phyloP scores from a whole-genome alignment of 2,329 filamentous ascomycete genomes.

The Epicoccum sorghinum region DNA sequence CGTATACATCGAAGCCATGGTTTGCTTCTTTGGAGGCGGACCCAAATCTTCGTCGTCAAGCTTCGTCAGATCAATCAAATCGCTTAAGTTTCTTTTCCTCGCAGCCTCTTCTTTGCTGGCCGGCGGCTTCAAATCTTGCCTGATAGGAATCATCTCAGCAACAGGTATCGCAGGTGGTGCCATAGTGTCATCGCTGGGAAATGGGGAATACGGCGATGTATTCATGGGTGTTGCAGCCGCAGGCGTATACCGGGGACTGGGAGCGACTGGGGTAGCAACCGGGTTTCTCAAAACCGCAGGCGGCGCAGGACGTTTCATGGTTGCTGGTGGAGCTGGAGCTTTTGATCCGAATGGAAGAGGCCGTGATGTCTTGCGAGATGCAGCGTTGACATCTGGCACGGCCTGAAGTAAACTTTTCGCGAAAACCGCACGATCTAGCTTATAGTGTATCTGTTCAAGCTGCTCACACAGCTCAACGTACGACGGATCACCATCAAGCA shows the following conservation, averaged over 20 bases:
- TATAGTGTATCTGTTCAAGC: conserved; percentile 57
- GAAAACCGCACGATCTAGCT: conserved; percentile 59
- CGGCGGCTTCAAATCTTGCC: conserved; percentile 39
- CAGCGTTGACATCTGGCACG: conserved; percentile 51
- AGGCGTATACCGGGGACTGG: conserved; percentile 23
- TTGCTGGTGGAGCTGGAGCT: conserved; percentile 4
- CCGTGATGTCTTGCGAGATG: conserved; percentile 23
- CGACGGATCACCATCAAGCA: conserved; percentile 61
- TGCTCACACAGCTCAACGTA: conserved; percentile 62
- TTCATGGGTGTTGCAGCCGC: conserved; percentile 22
- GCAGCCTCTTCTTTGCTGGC: conserved; percentile 61
- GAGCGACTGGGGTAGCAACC: conserved; percentile 20
- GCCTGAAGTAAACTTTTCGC: conserved; percentile 58
- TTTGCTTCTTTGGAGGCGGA: conserved; percentile 43
- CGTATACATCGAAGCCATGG: conserved; percentile 17
- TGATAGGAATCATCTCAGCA: conserved; percentile 41
- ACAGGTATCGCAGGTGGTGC: conserved; percentile 30
- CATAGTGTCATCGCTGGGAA: conserved; percentile 16
- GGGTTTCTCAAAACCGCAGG: conserved; percentile 29
- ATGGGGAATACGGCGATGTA: conserved; percentile 21
- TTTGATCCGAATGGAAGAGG: conserved; percentile 6
- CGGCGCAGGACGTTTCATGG: conserved; percentile 4
- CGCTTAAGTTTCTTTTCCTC: conserved; percentile 60
- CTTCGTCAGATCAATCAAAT: conserved; percentile 60
- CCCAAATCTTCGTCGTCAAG: conserved; percentile 51